A percentile compares a stretch with the other conserved stretches of the same genome.
Conservation (phyloP, 352 stramenopile species). For the Phytophthora fragariae region DNA sequence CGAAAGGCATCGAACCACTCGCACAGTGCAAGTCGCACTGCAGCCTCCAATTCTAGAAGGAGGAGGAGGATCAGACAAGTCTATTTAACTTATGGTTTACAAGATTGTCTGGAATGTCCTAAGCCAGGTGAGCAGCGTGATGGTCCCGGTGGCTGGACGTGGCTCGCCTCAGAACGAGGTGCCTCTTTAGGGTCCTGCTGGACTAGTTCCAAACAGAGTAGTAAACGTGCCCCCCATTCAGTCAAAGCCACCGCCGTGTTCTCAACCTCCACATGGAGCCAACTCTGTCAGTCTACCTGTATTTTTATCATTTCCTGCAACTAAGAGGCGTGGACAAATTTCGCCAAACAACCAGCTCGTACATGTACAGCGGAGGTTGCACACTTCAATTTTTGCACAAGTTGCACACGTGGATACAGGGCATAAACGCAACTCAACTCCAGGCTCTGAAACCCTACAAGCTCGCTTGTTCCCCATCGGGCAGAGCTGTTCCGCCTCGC, state of each 20-base stretch:
- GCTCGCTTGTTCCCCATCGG: neutral
- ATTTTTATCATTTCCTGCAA: no score
- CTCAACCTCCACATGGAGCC: neutral
- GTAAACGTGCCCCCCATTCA: neutral
- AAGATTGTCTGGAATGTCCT: no score
- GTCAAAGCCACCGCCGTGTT: neutral
- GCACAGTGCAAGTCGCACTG: no score
- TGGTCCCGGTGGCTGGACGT: no score
- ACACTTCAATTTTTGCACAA: conserved; percentile 25
- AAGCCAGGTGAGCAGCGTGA: no score
- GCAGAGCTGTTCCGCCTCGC: neutral
- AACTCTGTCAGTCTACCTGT: neutral
- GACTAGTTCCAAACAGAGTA: no score
- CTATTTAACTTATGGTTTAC: no score
- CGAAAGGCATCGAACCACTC: neutral
- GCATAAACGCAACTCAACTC: conserved; percentile 23
- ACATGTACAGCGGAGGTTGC: neutral
- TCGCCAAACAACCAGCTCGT: neutral
- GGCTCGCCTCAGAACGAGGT: no score
- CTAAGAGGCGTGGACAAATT: neutral
- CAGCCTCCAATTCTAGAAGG: no score
- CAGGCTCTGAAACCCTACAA: neutral
- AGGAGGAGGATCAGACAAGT: no score
- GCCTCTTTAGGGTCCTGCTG: no score
- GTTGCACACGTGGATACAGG: conserved; percentile 20